Percentiles rank a stretch among this genome's conserved stretches.
phyloP scores from a whole-genome alignment of 2,329 filamentous ascomycete species.

The Macrophomina tecta region DNA sequence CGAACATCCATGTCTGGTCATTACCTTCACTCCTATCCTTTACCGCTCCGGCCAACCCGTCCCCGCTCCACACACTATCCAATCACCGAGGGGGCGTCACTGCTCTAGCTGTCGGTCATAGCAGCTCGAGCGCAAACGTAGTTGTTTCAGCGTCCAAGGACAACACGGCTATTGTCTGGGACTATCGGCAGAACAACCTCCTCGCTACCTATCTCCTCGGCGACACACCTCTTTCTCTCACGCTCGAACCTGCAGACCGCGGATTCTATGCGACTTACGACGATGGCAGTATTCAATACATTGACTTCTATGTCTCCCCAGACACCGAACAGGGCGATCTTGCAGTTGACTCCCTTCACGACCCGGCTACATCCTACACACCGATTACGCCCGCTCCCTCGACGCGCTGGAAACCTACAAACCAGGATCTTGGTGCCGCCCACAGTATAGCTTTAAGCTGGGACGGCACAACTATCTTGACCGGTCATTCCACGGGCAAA shows the following conservation, averaged over 20 bases:
- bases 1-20: conserved; percentile 92
- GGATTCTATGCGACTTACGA: conserved; percentile 82
- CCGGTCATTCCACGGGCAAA: conserved; percentile 81
- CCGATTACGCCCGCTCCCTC: conserved; percentile 46
- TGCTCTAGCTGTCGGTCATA: conserved; percentile 66
- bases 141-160: conserved; percentile 85
- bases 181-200: conserved; percentile 78
- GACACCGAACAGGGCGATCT: conserved; percentile 38
- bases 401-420: conserved; percentile 54
- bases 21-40: conserved; percentile 75
- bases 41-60: conserved; percentile 53
- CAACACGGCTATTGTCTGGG: conserved; percentile 91
- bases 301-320: conserved; percentile 72
- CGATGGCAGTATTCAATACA: conserved; percentile 78
- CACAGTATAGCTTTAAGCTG: conserved; percentile 77
- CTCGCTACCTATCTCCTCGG: conserved; percentile 84
- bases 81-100: conserved; percentile 79
- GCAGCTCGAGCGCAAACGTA: conserved; percentile 75
- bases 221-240: conserved; percentile 71
- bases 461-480: conserved; percentile 79
- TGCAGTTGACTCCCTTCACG: conserved; percentile 47
- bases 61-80: conserved; percentile 78
- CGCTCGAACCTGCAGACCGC: conserved; percentile 81
- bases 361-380: conserved; percentile 57
- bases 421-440: conserved; percentile 68